Percentiles rank a stretch among this genome's conserved stretches.
Evolutionary conservation across 2,329 filamentous ascomycete species (phyloP).

Genomic region (Chaetomiaceae sp.): DNA sequence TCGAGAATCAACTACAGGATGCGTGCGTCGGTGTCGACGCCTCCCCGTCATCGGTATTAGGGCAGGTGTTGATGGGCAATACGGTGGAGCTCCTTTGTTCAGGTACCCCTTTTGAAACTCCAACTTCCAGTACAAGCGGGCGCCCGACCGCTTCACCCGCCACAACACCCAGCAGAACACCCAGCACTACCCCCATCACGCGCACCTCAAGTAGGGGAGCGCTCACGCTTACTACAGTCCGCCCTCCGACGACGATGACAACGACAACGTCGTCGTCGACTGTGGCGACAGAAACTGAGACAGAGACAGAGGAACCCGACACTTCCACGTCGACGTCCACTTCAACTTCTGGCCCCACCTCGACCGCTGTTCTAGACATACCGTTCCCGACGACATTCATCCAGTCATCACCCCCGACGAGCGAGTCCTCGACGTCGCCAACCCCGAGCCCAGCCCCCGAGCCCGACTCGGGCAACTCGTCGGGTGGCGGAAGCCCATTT

Average conservation of each 20-base stretch:
- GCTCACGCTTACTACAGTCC: slow-evolving; percentile 19
- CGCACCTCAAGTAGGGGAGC: neutral
- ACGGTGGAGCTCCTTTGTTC: slow-evolving; percentile 37
- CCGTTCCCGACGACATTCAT: neutral
- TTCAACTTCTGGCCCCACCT: no score
- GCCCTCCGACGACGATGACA: slow-evolving; percentile 12
- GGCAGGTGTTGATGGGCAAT: slow-evolving; percentile 35
- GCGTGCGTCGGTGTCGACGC: slow-evolving; percentile 70
- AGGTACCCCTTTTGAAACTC: slow-evolving; percentile 1
- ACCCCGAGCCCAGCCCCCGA: neutral
- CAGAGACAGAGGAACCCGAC: neutral
- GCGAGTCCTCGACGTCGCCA: neutral
- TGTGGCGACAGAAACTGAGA: no score
- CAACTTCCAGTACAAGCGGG: neutral
- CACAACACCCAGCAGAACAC: no score
- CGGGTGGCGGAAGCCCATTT: slow-evolving; percentile 29
- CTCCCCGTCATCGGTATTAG: slow-evolving; percentile 34
- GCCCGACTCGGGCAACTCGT: neutral
- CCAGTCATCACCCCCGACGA: neutral
- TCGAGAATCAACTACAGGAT: slow-evolving; percentile 66
- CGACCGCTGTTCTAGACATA: neutral
- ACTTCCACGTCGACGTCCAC: neutral
- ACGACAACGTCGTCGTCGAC: no score
- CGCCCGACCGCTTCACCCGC: neutral
- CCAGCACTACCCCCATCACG: neutral